These are phyloP conservation scores for Cornus controversa DNA, from an alignment of 148 eudicot species.

Conservation along the genomic window DNA sequence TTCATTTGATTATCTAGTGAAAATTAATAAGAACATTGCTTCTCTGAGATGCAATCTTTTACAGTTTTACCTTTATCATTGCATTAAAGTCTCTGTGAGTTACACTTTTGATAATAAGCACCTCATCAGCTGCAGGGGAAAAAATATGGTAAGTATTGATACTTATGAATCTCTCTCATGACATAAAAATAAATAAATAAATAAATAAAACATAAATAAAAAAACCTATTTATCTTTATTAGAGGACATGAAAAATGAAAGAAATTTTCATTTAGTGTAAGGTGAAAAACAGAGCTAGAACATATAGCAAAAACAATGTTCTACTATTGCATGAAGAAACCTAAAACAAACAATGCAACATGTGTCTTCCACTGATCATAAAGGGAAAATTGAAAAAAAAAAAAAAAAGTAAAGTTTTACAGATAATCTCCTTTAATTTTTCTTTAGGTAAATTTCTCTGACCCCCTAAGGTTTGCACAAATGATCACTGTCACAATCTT, in stretches of 20 bases:
- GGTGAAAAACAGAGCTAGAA: background rate
- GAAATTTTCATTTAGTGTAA: background rate
- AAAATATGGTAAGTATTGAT: constrained; percentile 1
- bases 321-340: background rate
- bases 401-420: too few species aligned
- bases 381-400: too few species aligned
- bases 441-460: too few species aligned
- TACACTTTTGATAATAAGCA: constrained; percentile 90
- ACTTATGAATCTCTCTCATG: background rate
- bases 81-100: constrained; percentile 87
- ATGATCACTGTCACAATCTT: too few species aligned
- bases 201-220: too few species aligned
- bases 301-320: background rate
- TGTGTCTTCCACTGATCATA: background rate
- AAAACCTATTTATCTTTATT: too few species aligned
- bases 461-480: too few species aligned
- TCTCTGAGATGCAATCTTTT: constrained; percentile 7
- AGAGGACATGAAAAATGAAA: background rate
- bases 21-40: background rate
- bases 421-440: too few species aligned
- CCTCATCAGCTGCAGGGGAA: constrained; percentile 77
- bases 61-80: constrained; percentile 76
- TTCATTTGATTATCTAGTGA: background rate
- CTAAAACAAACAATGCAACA: background rate
- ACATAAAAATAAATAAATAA: too few species aligned